These are phyloP conservation scores for Closterium sp. DNA, from an alignment of 139 green algal species.

Conservation along the genomic window DNA sequence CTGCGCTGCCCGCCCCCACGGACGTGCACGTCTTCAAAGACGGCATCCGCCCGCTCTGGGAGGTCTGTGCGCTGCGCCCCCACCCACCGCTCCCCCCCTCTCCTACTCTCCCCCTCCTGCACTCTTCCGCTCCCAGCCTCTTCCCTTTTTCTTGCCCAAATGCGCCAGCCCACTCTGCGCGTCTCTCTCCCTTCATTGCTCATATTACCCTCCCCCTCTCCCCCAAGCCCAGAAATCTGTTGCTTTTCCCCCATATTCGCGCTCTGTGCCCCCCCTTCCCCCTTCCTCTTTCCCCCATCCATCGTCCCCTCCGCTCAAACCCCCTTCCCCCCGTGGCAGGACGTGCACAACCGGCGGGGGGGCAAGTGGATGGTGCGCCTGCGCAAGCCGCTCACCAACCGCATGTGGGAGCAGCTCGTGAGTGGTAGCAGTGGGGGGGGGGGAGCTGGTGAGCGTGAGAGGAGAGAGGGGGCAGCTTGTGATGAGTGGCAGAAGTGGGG, in stretches of 20 bases:
- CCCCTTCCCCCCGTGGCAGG: background rate
- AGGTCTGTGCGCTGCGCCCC: background rate
- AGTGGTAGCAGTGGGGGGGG: background rate
- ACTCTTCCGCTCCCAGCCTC: no score
- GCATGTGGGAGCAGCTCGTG: conserved; percentile 28
- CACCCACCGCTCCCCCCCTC: background rate
- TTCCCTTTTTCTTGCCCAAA: no score
- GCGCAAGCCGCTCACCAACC: conserved; percentile 2
- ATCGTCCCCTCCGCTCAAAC: background rate
- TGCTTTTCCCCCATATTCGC: no score
- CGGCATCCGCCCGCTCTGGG: conserved; percentile 43
- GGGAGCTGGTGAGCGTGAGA: conserved; percentile 35
- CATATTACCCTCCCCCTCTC: background rate
- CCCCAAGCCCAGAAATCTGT: no score
- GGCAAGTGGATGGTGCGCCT: conserved; percentile 50
- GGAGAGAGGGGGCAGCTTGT: background rate
- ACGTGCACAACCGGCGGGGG: conserved; percentile 20
- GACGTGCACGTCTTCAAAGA: conserved; percentile 49
- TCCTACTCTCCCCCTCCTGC: no score
- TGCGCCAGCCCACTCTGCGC: background rate
- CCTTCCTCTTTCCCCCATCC: background rate
- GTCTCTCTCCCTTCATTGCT: no score
- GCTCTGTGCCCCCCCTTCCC: background rate
- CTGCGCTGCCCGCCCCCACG: conserved; percentile 4
- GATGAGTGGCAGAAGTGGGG: no score